Evolutionary conservation across 2,329 filamentous ascomycete genomes (phyloP).

Genomic region (Nothomitra cinnamomea): DNA sequence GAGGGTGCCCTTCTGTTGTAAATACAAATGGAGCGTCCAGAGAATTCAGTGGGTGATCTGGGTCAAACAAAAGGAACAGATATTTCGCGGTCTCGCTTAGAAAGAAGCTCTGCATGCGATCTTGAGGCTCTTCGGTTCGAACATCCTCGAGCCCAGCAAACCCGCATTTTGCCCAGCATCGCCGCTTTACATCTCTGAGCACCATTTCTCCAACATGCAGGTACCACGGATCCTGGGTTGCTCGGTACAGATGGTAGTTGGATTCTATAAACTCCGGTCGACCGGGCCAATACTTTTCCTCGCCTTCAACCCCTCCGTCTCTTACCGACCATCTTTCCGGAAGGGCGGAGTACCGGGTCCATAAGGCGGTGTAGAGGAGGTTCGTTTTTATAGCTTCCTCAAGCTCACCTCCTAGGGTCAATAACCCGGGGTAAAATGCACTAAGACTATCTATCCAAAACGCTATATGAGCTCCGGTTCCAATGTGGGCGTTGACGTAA

Average conservation of each 20-base stretch:
- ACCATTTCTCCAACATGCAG: slow-evolving; percentile 93
- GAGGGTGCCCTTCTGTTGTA: slow-evolving; percentile 85
- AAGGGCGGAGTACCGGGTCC: slow-evolving; percentile 85
- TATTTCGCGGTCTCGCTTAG: slow-evolving; percentile 94
- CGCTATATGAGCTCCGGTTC: slow-evolving; percentile 72
- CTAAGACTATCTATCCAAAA: slow-evolving; percentile 95
- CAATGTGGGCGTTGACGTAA: slow-evolving; percentile 78
- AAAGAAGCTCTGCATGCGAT: slow-evolving; percentile 98
- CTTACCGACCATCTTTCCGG: slow-evolving; percentile 87
- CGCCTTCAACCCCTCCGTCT: slow-evolving; percentile 68
- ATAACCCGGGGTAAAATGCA: slow-evolving; percentile 82
- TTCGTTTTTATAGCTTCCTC: slow-evolving; percentile 86
- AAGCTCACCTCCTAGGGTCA: slow-evolving; percentile 72
- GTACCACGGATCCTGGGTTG: slow-evolving; percentile 91
- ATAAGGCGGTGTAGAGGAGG: slow-evolving; percentile 77
- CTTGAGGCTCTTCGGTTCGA: slow-evolving; percentile 59
- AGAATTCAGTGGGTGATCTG: slow-evolving; percentile 70
- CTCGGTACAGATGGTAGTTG: slow-evolving; percentile 87
- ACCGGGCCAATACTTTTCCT: slow-evolving; percentile 86
- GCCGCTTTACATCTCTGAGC: slow-evolving; percentile 66
- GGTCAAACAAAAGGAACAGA: slow-evolving; percentile 78
- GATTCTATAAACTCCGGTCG: slow-evolving; percentile 95
- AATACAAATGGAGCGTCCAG: slow-evolving; percentile 83
- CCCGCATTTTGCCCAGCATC: slow-evolving; percentile 81
- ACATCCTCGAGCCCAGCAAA: slow-evolving; percentile 64